Base-by-base conservation (phyloP, 2,329 filamentous ascomycete genomes). In the Lojkania enalia region DNA sequence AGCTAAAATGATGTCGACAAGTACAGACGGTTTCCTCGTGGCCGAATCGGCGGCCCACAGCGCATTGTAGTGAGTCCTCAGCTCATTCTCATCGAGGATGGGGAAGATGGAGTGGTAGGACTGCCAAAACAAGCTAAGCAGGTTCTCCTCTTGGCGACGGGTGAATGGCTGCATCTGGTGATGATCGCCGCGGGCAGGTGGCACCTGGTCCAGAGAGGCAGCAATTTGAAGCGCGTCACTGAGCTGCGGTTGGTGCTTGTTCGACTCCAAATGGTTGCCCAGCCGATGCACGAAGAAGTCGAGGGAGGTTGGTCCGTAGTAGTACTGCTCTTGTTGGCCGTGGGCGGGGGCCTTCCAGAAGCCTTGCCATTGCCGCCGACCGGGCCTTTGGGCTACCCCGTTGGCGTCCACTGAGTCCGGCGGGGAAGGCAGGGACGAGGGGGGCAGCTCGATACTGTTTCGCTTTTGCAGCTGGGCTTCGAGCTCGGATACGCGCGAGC, bases 1-100 rank as follows among this genome's bases (percentile, higher is more conserved):
- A 0, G 78, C 78, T 12, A 81, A 56, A 23, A 80, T 60, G 18
- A 80, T 79, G 44, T 81, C 78, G 1, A 77, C 74, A 0, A 81
- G 64, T 1, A 77, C 71, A 2, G 77, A 81, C 2, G 72, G 65
- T 42, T 71, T 71, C 4, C 77, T 66, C 4, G 46, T 35, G 3
- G 46, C 50, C 20, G 44, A 45, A 3, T 48, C 51, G 7, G 52
- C 46, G 1, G 47, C 42, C 60, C 57, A 62, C 12, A 61, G 35
- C 9, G 49, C 52, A 4, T 67, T 58, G 46, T 77, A 75, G 42
- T 77, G 67, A 5, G 63, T 63, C 37, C 64, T 69, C 44, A 79
- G 78, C 25, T 74, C 71, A 3, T 54, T 46, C 46, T 77, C 73
- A 15, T 77, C 69, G 3, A 79, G 46, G 3, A 80, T 69, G 1